Percentiles rank a stretch among this genome's conserved stretches.
Conservation (phyloP, 257 asterid species). For the Solanum ahanhuiri region DNA sequence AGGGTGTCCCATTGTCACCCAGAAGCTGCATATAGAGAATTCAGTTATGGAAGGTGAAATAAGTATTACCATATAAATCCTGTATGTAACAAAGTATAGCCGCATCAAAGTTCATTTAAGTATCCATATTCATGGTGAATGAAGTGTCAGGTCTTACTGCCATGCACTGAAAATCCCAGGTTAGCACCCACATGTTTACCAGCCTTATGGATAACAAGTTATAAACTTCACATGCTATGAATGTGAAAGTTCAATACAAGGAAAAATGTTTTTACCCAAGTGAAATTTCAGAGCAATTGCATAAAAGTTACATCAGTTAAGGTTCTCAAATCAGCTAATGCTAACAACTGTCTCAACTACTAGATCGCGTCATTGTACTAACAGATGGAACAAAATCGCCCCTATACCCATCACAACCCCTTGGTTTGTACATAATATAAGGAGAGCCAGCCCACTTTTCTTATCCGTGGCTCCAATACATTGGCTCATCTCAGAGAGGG, state of each 20-base stretch:
- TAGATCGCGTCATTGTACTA: background rate
- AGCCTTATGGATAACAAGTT: background rate
- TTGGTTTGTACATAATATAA: background rate
- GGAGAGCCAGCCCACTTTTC: background rate
- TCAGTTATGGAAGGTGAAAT: background rate
- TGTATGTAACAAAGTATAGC: background rate
- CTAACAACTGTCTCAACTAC: background rate
- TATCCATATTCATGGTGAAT: background rate
- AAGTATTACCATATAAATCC: background rate
- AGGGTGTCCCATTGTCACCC: slow-evolving; percentile 66
- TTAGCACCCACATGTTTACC: background rate
- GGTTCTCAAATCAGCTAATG: background rate
- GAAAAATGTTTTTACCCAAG: background rate
- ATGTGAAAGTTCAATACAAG: background rate
- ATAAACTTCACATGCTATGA: background rate
- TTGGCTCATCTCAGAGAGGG: background rate
- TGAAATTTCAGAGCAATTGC: background rate
- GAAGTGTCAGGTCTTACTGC: background rate
- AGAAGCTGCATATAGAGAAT: slow-evolving; percentile 52
- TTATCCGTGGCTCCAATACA: background rate
- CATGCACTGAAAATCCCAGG: background rate
- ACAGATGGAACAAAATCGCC: background rate
- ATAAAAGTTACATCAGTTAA: background rate
- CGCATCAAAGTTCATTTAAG: background rate
- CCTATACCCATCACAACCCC: background rate